These are phyloP conservation scores for Ogataea pignaliae DNA, from an alignment of 805 yeast genomes.

Conservation along the genomic window DNA sequence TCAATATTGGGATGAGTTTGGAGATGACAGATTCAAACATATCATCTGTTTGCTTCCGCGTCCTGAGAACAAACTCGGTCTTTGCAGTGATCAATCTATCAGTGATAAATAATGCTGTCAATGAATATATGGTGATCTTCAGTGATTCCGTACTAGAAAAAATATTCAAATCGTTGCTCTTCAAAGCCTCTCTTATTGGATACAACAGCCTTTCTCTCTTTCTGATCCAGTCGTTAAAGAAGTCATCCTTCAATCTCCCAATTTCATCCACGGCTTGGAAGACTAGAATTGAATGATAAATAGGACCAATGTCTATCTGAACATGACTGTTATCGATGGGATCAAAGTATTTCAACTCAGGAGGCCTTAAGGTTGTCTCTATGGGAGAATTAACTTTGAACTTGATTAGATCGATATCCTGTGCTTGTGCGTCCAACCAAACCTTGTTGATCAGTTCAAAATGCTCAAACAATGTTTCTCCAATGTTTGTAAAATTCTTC, in stretches of 20 bases:
- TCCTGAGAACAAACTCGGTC: constrained; percentile 60
- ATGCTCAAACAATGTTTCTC: constrained; percentile 51
- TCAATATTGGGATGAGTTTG: constrained; percentile 56
- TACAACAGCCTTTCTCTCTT: constrained; percentile 69
- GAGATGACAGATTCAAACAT: constrained; percentile 69
- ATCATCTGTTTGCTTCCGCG: constrained; percentile 59
- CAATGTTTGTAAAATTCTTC: constrained; percentile 54
- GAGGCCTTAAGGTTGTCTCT: constrained; percentile 68
- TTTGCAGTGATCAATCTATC: constrained; percentile 65
- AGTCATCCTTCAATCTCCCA: constrained; percentile 55
- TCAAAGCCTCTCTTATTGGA: constrained; percentile 44
- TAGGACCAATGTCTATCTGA: constrained; percentile 59
- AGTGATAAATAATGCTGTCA: constrained; percentile 72
- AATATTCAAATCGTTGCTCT: constrained; percentile 25
- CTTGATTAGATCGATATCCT: constrained; percentile 40
- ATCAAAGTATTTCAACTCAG: constrained; percentile 36
- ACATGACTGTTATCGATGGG: constrained; percentile 44
- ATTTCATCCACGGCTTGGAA: constrained; percentile 68
- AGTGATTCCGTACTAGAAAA: constrained; percentile 40
- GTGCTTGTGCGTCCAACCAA: constrained; percentile 50
- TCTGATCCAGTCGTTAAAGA: constrained; percentile 65
- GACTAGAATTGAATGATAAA: constrained; percentile 80
- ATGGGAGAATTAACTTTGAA: constrained; percentile 83
- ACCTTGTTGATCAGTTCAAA: constrained; percentile 51
- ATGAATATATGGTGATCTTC: constrained; percentile 51